These are phyloP conservation scores for Geotrichum klebahnii DNA, from an alignment of 1,139 yeast species.

Conservation along the genomic window DNA sequence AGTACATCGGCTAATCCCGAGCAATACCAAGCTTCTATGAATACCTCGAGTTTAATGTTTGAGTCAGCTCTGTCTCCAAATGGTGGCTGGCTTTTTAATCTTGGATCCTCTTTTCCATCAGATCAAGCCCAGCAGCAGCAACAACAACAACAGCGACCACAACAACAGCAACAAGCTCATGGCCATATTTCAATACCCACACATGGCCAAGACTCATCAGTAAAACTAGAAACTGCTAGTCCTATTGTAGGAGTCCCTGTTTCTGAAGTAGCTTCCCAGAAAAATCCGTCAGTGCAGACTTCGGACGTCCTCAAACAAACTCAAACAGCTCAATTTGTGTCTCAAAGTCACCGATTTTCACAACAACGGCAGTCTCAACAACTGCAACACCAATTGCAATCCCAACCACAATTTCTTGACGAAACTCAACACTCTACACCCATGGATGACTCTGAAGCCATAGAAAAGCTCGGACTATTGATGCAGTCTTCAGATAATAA, in stretches of 20 bases:
- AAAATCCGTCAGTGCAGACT: neutral
- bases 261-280: neutral
- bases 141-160: too few relatives aligned
- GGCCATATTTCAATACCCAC: neutral
- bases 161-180: slow-evolving; percentile 7
- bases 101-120: slow-evolving; percentile 1
- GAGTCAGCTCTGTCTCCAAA: slow-evolving; percentile 11
- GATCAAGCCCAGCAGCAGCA: too few relatives aligned
- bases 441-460: neutral
- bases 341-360: neutral
- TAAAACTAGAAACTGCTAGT: slow-evolving; percentile 3
- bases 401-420: neutral
- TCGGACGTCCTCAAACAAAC: neutral
- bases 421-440: neutral
- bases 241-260: neutral
- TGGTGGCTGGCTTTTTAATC: slow-evolving; percentile 9
- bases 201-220: neutral
- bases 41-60: slow-evolving; percentile 7
- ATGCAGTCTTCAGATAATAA: neutral
- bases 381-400: neutral
- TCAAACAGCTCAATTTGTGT: neutral
- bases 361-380: neutral
- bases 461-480: slow-evolving; percentile 1
- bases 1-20: neutral
- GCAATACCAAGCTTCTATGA: neutral